A percentile compares a stretch with the other conserved stretches of the same genome.
These are phyloP conservation scores for Phytophthora sojae DNA, from an alignment of 352 stramenopile genomes.

Conservation along the genomic window DNA sequence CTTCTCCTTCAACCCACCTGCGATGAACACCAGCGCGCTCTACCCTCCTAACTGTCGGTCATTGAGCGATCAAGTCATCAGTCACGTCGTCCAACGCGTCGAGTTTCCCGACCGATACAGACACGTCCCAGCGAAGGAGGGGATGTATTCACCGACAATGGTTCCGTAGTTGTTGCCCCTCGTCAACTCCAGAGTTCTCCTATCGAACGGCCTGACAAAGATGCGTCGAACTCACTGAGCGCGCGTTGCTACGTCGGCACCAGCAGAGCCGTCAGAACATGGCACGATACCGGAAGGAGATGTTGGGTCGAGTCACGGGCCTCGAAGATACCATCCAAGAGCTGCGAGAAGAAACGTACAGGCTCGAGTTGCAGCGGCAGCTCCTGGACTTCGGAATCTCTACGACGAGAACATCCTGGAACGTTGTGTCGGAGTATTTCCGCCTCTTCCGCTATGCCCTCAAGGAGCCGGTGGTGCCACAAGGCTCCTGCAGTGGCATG, in stretches of 20 bases:
- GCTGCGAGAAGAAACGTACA: neutral
- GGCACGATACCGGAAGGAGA: neutral
- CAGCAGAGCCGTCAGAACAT: neutral
- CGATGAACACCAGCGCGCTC: conserved; percentile 8
- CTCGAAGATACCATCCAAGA: neutral
- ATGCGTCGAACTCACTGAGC: no score
- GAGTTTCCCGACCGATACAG: neutral
- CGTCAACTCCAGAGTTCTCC: no score
- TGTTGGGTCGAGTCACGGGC: neutral
- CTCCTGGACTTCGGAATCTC: neutral
- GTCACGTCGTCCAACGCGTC: conserved; percentile 4
- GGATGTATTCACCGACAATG: no score
- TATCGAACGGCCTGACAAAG: no score
- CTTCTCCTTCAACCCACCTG: neutral
- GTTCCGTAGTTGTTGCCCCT: no score
- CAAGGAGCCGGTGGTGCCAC: neutral
- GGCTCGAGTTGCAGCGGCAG: neutral
- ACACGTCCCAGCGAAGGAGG: no score
- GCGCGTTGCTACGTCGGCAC: no score
- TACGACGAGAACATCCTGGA: neutral
- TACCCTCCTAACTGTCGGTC: conserved; percentile 8
- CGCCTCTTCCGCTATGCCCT: neutral
- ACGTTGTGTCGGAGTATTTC: neutral
- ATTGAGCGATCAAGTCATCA: conserved; percentile 3
- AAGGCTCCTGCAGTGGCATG: no score